These are phyloP conservation scores for Hypoxylon fragiforme DNA, from an alignment of 495 filamentous ascomycete species.

Conservation along the genomic window DNA sequence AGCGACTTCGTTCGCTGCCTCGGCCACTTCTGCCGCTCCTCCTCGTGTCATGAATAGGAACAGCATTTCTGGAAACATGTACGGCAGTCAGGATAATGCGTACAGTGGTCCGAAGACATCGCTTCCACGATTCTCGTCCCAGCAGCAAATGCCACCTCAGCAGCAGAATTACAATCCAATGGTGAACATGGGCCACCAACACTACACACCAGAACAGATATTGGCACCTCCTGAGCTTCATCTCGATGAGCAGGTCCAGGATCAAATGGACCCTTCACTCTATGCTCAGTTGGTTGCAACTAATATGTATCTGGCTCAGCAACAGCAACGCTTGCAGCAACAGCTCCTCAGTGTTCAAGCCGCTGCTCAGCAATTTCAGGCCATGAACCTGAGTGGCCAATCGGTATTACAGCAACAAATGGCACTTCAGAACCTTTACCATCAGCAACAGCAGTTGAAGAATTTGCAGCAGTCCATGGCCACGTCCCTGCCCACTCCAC, in stretches of 20 bases:
- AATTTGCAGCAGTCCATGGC: constrained; percentile 72
- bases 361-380: constrained; percentile 76
- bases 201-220: constrained; percentile 72
- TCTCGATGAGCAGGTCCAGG: constrained; percentile 64
- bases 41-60: constrained; percentile 46
- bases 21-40: constrained; percentile 58
- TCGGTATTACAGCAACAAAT: constrained; percentile 48
- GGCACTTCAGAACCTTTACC: constrained; percentile 49
- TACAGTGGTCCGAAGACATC: constrained; percentile 59
- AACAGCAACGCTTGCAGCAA: constrained; percentile 79
- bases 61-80: constrained; percentile 53
- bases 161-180: constrained; percentile 38
- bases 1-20: constrained; percentile 59
- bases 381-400: constrained; percentile 61
- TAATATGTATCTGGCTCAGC: constrained; percentile 82
- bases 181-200: constrained; percentile 44
- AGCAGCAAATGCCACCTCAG: constrained; percentile 45
- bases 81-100: constrained; percentile 44
- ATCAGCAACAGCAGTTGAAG: constrained; percentile 71
- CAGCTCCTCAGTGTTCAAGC: constrained; percentile 60
- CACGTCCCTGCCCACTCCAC: constrained; percentile 38
- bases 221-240: constrained; percentile 80
- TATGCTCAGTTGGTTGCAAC: constrained; percentile 84
- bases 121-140: constrained; percentile 46
- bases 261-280: constrained; percentile 76